Evolutionary conservation across 2,329 filamentous ascomycete species (phyloP).

Genomic region (Lojkania enalia): DNA sequence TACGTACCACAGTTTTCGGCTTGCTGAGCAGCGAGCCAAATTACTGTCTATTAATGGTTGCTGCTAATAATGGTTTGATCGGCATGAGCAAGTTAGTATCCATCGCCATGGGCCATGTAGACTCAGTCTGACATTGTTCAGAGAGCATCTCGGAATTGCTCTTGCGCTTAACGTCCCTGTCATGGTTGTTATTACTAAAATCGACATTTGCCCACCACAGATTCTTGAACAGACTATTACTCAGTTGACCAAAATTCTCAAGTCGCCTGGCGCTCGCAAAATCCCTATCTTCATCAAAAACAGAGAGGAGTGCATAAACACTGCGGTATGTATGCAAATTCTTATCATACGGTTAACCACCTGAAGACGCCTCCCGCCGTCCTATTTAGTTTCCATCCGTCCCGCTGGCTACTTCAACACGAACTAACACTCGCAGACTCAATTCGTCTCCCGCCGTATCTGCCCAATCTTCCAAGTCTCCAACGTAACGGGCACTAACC

Average conservation of each 20-base stretch:
- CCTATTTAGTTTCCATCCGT: background rate
- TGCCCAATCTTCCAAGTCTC: slow-evolving; percentile 98
- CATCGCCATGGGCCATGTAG: background rate
- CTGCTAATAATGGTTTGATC: slow-evolving; percentile 93
- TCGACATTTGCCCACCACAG: slow-evolving; percentile 95
- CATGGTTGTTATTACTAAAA: slow-evolving; percentile 97
- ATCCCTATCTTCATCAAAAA: slow-evolving; percentile 95
- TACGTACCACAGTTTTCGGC: slow-evolving; percentile 95
- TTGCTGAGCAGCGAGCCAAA: slow-evolving; percentile 93
- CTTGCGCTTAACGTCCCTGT: slow-evolving; percentile 94
- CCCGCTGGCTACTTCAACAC: too few relatives aligned
- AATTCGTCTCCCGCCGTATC: slow-evolving; percentile 93
- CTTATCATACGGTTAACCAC: too few relatives aligned
- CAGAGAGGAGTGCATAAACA: slow-evolving; percentile 89
- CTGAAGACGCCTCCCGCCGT: background rate
- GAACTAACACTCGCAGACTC: slow-evolving; percentile 55
- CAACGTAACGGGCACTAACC: slow-evolving; percentile 90
- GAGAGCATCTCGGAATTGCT: slow-evolving; percentile 92
- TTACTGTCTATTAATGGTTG: slow-evolving; percentile 97
- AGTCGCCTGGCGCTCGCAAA: slow-evolving; percentile 89
- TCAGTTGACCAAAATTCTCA: slow-evolving; percentile 89
- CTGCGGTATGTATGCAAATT: slow-evolving; percentile 57
- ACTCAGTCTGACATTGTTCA: slow-evolving; percentile 20
- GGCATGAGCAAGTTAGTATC: slow-evolving; percentile 79
- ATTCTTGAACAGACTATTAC: slow-evolving; percentile 92